Conservation (phyloP, 768 basidiomycete genomes). For the Hydnum rufescens region DNA sequence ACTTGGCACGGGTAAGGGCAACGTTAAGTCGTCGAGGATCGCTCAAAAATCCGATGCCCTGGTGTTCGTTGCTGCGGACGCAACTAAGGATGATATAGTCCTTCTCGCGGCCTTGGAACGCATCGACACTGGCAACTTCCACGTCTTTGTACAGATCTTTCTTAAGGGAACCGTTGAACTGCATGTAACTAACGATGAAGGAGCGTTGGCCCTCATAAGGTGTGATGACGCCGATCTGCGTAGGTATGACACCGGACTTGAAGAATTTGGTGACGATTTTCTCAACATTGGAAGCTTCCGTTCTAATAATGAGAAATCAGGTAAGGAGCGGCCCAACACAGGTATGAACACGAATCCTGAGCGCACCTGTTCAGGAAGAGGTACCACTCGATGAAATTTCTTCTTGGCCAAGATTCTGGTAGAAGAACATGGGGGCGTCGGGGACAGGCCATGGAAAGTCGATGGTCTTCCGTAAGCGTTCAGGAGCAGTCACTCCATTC, state of each 20-base stretch:
- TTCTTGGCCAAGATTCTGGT: conserved; percentile 96
- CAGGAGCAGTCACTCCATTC: conserved; percentile 97
- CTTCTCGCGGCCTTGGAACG: conserved; percentile 98
- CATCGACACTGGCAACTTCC: conserved; percentile 96
- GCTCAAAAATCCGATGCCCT: conserved; percentile 97
- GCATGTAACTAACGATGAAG: conserved; percentile 98
- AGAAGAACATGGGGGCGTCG: conserved; percentile 99
- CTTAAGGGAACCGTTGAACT: conserved; percentile 97
- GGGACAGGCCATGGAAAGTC: conserved; percentile 98
- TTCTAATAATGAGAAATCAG: conserved; percentile 28
- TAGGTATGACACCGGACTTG: conserved; percentile 91
- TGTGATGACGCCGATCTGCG: conserved; percentile 94
- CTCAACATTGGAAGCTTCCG: conserved; percentile 96
- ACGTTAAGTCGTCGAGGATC: conserved; percentile 94
- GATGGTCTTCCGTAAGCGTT: conserved; percentile 90
- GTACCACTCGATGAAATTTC: conserved; percentile 98
- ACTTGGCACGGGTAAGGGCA: conserved; percentile 91
- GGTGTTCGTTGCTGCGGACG: conserved; percentile 96
- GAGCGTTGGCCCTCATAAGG: conserved; percentile 98
- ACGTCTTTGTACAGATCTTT: conserved; percentile 99
- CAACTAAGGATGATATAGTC: conserved; percentile 98
- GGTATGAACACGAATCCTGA: too few relatives aligned
- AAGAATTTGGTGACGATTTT: conserved; percentile 99
- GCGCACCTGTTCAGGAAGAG: conserved; percentile 75
- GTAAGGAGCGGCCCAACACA: conserved; percentile 17